phyloP scores from a whole-genome alignment of 345 rosid species.

The Raphanus raphanistrum region DNA sequence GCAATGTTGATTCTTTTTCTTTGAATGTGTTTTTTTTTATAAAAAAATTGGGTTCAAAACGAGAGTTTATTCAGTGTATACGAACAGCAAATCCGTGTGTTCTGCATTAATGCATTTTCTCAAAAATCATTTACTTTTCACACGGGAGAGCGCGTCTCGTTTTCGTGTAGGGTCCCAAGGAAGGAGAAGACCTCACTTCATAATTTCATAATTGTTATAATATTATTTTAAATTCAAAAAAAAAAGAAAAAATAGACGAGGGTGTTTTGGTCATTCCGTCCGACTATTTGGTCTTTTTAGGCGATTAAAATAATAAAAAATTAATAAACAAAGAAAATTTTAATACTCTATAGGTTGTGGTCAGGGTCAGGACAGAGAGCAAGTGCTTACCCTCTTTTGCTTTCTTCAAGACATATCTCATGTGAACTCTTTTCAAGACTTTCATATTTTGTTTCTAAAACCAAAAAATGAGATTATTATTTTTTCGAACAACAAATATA shows the following conservation, averaged over 20 bases:
- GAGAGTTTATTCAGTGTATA: slow-evolving; percentile 19
- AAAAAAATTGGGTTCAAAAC: neutral
- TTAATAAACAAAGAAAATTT: slow-evolving; percentile 13
- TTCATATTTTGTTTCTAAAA: neutral
- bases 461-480: neutral
- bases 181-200: slow-evolving; percentile 38
- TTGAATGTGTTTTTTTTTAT: slow-evolving; percentile 8
- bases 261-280: slow-evolving; percentile 28
- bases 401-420: slow-evolving; percentile 38
- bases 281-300: slow-evolving; percentile 5
- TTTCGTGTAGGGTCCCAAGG: slow-evolving; percentile 37
- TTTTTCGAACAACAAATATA: neutral
- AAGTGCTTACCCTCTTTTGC: slow-evolving; percentile 36
- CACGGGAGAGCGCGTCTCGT: slow-evolving; percentile 43
- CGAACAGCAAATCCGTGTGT: slow-evolving; percentile 1
- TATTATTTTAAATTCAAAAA: neutral
- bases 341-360: slow-evolving; percentile 29
- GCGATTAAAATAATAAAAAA: neutral
- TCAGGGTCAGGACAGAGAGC: slow-evolving; percentile 40
- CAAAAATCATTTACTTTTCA: slow-evolving; percentile 37
- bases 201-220: neutral
- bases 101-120: slow-evolving; percentile 20
- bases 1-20: slow-evolving; percentile 8
- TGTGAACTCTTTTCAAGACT: slow-evolving; percentile 29
- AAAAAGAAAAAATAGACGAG: neutral